Evolutionary conservation across 2,329 filamentous ascomycete species (phyloP), one percentile per base, ranked within the genome.

Genomic region (Cladosporium colombiae): DNA sequence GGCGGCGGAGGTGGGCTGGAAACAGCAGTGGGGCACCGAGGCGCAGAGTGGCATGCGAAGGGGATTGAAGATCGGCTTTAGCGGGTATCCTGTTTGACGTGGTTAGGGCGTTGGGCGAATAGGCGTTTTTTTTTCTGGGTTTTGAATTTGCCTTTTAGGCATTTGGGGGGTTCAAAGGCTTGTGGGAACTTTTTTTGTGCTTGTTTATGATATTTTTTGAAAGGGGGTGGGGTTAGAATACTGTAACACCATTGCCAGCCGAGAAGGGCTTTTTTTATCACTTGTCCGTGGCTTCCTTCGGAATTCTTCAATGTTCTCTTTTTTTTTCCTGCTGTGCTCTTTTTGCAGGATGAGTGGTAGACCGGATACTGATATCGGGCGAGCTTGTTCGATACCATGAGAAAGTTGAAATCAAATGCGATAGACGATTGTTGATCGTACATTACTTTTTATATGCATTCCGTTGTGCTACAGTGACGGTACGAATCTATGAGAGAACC

Each of bases 1-100:
- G 61, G 79, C 80, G 13, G 82, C 84, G 64, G 91, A 97, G 77
- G 77, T 79, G 67, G 79, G 84, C 63, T 98, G 93, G 91, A 91
- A 91, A 76, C 81, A 78, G 35, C 85, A 84, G 68, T 97, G 93
- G 92, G 86, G 85, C 18, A 83, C 85, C 5, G 93, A 97, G 78
- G 82, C 77, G 40, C 78, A 83, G 11, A 86, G 86, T 73, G 83
- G 83, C 37, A 74, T 77, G 31, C 74, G 83, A 60, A 78, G 76
- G 27, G 77, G 78, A 66, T 76, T 83, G 65, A 80, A 78, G 73
- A 81, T 84, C 65, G 81, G 81, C 35, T 81, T 82, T 69, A 77
- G 77, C 60, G 82, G 82, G 67, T 82, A 82, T 75, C 82, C 82
- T 53, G 81, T 83, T 71, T 83, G 71, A 74, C 68, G 72, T 74